Evolutionary conservation across 371 early-diverging fungal genomes (phyloP).

Genomic region (Sanchytrium tribonematis): DNA sequence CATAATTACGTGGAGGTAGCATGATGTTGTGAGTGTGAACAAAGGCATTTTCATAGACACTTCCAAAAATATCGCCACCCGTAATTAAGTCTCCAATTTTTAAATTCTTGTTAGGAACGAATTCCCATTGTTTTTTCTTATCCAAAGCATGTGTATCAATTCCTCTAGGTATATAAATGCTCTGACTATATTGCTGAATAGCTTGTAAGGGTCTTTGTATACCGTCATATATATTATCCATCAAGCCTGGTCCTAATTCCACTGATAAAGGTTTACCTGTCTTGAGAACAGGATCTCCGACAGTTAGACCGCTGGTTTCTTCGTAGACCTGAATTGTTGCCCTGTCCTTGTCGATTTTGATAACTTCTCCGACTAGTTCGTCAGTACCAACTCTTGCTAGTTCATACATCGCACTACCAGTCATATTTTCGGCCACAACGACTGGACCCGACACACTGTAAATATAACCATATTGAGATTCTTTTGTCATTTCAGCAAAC

Average conservation of each 20-base stretch:
- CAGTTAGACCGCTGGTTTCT: conserved; percentile 95
- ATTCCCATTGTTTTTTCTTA: conserved; percentile 72
- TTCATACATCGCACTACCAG: conserved; percentile 97
- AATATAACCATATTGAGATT: conserved; percentile 67
- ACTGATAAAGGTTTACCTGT: conserved; percentile 96
- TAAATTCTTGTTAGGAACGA: conserved; percentile 52
- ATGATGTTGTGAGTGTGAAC: conserved; percentile 73
- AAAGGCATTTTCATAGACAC: conserved; percentile 85
- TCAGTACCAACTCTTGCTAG: conserved; percentile 87
- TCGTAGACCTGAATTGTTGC: conserved; percentile 99
- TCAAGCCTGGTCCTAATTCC: conserved; percentile 96
- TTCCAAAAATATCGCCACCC: conserved; percentile 93
- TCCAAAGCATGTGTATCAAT: conserved; percentile 88
- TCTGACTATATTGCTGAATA: conserved; percentile 69
- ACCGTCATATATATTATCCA: conserved; percentile 98
- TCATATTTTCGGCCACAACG: conserved; percentile 95
- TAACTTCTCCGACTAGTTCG: conserved; percentile 97
- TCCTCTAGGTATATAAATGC: conserved; percentile 98
- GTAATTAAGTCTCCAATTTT: conserved; percentile 85
- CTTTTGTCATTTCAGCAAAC: conserved; percentile 36
- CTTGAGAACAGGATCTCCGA: conserved; percentile 92
- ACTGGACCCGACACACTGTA: conserved; percentile 98
- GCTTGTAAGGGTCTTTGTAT: conserved; percentile 95
- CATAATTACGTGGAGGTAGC: conserved; percentile 76
- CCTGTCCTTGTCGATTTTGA: conserved; percentile 95